phyloP scores from a whole-genome alignment of 2,329 filamentous ascomycete species.

The Alternaria arbusti region DNA sequence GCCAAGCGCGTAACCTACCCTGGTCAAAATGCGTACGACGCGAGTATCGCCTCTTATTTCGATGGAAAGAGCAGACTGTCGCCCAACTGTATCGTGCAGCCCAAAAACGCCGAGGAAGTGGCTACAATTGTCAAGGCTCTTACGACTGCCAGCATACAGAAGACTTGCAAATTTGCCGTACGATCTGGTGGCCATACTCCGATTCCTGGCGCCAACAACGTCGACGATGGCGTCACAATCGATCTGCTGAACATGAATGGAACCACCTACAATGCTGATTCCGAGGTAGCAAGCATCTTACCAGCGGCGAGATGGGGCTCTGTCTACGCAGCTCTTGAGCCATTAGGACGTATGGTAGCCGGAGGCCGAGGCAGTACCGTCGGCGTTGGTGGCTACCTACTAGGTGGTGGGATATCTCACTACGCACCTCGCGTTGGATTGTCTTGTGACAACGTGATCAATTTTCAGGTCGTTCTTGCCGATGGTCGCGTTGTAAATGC shows the following conservation, averaged over 20 bases:
- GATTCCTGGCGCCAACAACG: conserved; percentile 34
- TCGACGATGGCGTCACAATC: conserved; percentile 31
- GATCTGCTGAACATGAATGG: conserved; percentile 29
- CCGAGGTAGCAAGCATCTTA: conserved; percentile 6
- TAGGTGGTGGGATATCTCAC: conserved; percentile 35
- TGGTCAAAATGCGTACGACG: conserved; percentile 1
- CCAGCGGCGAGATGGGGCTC: conserved; percentile 23
- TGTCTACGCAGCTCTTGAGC: conserved; percentile 29
- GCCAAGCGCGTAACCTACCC: conserved; percentile 1
- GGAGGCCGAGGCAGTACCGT: conserved; percentile 34
- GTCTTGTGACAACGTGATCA: conserved; percentile 33
- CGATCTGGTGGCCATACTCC: conserved; percentile 34
- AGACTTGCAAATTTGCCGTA: conserved; percentile 7
- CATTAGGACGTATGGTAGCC: conserved; percentile 27
- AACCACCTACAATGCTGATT: not conserved
- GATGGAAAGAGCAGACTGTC: conserved; percentile 3
- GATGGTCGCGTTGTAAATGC: conserved; percentile 47
- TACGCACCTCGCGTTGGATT: conserved; percentile 25
- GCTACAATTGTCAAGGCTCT: conserved; percentile 18
- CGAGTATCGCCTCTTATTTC: conserved; percentile 3
- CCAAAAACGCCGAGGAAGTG: conserved; percentile 18
- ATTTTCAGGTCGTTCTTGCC: conserved; percentile 44
- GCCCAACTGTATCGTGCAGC: conserved; percentile 28
- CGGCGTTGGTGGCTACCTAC: conserved; percentile 37
- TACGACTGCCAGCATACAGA: not conserved